Percentiles rank a stretch among this genome's conserved stretches.
phyloP scores from a whole-genome alignment of 2,329 filamentous ascomycete genomes.

The Fusarium mundagurra region DNA sequence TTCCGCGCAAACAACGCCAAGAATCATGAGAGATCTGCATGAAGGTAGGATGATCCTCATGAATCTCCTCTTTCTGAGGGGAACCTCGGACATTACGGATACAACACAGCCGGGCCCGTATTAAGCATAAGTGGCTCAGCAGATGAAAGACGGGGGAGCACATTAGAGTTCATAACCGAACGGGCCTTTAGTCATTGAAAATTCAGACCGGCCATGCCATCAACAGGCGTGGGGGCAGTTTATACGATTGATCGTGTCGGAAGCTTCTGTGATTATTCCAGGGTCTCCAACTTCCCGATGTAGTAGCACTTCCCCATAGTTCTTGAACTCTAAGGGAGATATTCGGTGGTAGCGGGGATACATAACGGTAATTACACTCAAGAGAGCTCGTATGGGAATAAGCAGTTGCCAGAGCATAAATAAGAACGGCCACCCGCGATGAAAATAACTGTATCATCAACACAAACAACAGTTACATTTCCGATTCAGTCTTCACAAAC shows the following conservation, averaged over 20 bases:
- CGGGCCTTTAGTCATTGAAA: not conserved
- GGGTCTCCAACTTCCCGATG: not conserved
- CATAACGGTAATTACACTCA: not conserved
- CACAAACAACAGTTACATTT: not conserved
- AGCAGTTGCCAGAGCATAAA: not conserved
- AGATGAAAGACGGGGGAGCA: not conserved
- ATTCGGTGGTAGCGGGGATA: too few species aligned
- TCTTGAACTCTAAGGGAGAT: not conserved
- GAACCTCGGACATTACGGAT: not conserved
- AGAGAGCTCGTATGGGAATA: not conserved
- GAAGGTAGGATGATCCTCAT: not conserved
- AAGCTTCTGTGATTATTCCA: not conserved
- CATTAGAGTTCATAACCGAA: not conserved
- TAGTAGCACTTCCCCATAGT: not conserved
- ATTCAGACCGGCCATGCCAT: not conserved
- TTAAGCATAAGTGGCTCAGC: not conserved
- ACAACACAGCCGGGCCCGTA: not conserved
- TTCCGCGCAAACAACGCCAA: not conserved
- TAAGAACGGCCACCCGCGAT: not conserved
- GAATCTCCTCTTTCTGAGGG: not conserved
- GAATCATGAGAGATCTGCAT: not conserved
- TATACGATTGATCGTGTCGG: not conserved
- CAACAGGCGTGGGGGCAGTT: not conserved
- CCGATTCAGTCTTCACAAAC: not conserved
- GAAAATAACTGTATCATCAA: not conserved